Percentiles rank a stretch among this genome's conserved stretches.
Conservation (phyloP, 352 stramenopile genomes). For the Pythium dissimile region DNA sequence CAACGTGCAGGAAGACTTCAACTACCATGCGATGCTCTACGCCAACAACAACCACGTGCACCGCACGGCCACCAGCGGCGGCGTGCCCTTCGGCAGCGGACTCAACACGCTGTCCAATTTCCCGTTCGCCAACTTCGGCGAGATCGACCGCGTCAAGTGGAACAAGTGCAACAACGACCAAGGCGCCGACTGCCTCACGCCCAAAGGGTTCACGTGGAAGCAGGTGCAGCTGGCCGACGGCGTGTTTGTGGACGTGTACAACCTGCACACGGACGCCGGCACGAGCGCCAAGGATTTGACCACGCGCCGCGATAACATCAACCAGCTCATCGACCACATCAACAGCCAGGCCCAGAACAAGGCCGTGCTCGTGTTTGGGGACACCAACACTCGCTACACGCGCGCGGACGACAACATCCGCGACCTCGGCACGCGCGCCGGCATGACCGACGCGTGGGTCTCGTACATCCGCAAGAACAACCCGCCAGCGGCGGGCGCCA, state of each 20-base stretch:
- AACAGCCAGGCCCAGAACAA: constrained; percentile 33
- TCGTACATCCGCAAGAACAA: constrained; percentile 29
- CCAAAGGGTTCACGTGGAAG: constrained; percentile 49
- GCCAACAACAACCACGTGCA: constrained; percentile 33
- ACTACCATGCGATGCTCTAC: constrained; percentile 25
- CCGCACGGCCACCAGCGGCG: constrained; percentile 38
- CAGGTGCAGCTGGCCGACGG: constrained; percentile 37
- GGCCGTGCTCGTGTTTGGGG: constrained; percentile 42
- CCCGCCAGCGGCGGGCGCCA: constrained; percentile 25
- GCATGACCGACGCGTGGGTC: constrained; percentile 42
- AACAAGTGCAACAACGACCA: constrained; percentile 36
- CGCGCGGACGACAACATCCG: constrained; percentile 34
- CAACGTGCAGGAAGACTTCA: constrained; percentile 14
- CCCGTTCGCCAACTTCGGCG: constrained; percentile 32
- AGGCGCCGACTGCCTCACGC: constrained; percentile 44
- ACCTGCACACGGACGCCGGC: constrained; percentile 41
- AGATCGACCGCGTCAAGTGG: constrained; percentile 40
- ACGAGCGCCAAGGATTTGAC: constrained; percentile 23
- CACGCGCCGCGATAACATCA: constrained; percentile 31
- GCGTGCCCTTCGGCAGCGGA: constrained; percentile 36
- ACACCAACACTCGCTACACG: constrained; percentile 52
- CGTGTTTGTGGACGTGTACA: constrained; percentile 41
- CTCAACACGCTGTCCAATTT: constrained; percentile 44
- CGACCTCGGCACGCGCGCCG: constrained; percentile 24
- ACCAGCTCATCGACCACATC: constrained; percentile 41